Evolutionary conservation across 169 alveolate genomes (phyloP).

Genomic region (Eimeria necatrix): DNA sequence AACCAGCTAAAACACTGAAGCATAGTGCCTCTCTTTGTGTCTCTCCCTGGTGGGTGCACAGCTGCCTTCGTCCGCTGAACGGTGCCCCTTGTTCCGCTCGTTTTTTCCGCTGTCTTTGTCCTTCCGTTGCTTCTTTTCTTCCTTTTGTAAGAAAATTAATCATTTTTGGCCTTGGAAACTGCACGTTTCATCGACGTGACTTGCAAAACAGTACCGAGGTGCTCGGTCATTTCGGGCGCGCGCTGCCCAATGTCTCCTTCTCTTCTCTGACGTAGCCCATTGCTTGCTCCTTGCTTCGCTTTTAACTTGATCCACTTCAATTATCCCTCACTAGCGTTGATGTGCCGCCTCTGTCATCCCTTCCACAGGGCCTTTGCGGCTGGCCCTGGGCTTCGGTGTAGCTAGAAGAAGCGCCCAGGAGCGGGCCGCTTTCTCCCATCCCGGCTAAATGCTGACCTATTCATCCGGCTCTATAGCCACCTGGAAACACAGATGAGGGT

Average conservation of each 20-base stretch:
- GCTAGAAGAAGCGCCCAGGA: neutral
- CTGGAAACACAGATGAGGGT: slow-evolving; percentile 58
- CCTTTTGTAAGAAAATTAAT: neutral
- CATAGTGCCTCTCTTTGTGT: neutral
- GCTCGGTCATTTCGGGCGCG: slow-evolving; percentile 42
- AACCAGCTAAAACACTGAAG: no score
- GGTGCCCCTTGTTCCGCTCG: neutral
- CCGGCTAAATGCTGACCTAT: slow-evolving; percentile 38
- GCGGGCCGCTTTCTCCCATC: neutral
- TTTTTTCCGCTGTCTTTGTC: neutral
- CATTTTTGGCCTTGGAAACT: neutral
- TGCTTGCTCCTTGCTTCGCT: neutral
- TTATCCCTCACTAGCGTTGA: neutral
- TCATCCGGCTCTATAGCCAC: neutral
- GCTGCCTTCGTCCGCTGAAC: slow-evolving; percentile 59
- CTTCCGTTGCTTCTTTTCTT: neutral
- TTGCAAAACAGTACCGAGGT: neutral
- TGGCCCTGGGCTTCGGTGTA: neutral
- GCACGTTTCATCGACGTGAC: no score
- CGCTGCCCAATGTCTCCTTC: slow-evolving; percentile 23
- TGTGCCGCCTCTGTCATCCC: neutral
- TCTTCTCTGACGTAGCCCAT: neutral
- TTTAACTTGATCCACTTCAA: neutral
- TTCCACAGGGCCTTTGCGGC: neutral
- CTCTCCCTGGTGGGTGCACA: slow-evolving; percentile 43